Percentiles rank a stretch among this genome's conserved stretches.
Conservation (phyloP, 2,329 filamentous ascomycete species). For the Epicoccum nigrum region DNA sequence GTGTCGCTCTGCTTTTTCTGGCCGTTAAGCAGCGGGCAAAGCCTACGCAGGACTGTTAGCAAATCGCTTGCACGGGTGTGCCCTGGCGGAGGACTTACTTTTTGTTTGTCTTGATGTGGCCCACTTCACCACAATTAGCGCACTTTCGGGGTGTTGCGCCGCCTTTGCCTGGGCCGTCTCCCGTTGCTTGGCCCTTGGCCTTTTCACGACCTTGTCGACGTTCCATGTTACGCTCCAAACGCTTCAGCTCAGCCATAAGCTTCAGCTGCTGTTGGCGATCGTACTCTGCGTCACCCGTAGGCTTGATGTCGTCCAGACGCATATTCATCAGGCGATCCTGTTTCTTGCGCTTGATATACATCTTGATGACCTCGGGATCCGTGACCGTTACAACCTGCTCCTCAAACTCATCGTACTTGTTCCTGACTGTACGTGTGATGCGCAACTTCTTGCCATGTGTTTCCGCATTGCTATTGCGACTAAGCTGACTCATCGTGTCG, state of each 20-base stretch:
- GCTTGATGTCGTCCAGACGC: constrained; percentile 69
- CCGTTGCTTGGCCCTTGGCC: constrained; percentile 67
- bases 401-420: constrained; percentile 68
- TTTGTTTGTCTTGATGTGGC: constrained; percentile 99
- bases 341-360: constrained; percentile 81
- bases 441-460: constrained; percentile 68
- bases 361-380: constrained; percentile 63
- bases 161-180: constrained; percentile 51
- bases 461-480: constrained; percentile 62
- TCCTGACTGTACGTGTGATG: constrained; percentile 73
- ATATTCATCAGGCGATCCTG: constrained; percentile 73
- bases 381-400: constrained; percentile 64
- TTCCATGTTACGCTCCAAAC: constrained; percentile 90
- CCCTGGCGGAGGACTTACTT: constrained; percentile 68
- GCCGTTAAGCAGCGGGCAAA: constrained; percentile 48
- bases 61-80: not conserved
- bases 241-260: constrained; percentile 76
- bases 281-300: constrained; percentile 70
- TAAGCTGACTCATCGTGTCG: constrained; percentile 68
- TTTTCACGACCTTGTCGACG: constrained; percentile 89
- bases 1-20: constrained; percentile 48
- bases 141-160: constrained; percentile 78
- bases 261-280: constrained; percentile 67
- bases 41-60: constrained; percentile 35
- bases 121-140: constrained; percentile 94